Evolutionary conservation across 106 monocot species (phyloP), one percentile per base, ranked within the genome.

Genomic region (Platanthera zijinensis): DNA sequence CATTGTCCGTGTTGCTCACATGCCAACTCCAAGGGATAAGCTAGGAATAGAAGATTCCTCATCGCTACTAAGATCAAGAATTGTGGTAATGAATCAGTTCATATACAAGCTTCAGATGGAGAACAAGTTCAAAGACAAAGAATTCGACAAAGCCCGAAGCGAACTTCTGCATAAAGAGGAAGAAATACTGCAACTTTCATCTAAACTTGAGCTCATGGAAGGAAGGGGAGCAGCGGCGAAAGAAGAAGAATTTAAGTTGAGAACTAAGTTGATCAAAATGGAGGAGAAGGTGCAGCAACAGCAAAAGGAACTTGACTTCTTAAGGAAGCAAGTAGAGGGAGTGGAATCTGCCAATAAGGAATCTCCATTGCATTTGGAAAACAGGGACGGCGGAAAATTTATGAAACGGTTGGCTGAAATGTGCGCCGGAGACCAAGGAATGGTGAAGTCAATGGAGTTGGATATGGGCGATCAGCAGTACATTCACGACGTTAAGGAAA

Each of bases 81-180:
- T 99, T 18, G 89, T 66, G 12, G 89, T 90, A 6, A 91, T 99
- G 97, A 94, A 99, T 76, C 94, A 94, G 78, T 91, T 94, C 84
- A 99, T 99, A 69, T 86, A 76, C 48, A 94, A 94, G 63, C 80
- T 99, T 6, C 97, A 99, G 19, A 77, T 78, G 76, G 93, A 97
- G 28, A 97, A 88, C 83, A 90, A 89, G 73, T 46, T 78, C 0
- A 93, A 83, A 78, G 87, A 88, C 53, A 92, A 86, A 78, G 90
- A 95, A 71, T 68, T 87, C 7, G 83, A 86, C 17, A 83, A 87
- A 51, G 87, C 87, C 18, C 80, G 77, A 2, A 91, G 86, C 30
- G 84, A 83, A 73, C 84, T 96, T n/a, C 9, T 56, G 22, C 59
- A 28, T 68, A 99, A 88, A 68, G 97, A 99, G 53, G 82, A 87